phyloP scores from a whole-genome alignment of 306 rosid genomes.

The Abrus pulchellus region DNA sequence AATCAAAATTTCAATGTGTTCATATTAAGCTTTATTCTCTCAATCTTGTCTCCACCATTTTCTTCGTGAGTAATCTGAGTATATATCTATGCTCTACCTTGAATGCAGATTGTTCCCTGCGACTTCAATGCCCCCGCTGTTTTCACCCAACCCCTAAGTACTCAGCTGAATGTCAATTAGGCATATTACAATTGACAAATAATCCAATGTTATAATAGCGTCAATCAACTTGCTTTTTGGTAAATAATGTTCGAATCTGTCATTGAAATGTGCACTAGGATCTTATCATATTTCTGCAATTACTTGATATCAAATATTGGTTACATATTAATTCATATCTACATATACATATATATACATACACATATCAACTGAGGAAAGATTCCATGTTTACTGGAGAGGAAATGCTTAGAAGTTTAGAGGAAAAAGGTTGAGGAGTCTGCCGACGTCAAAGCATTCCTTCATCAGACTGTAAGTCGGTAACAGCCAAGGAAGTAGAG shows the following conservation, averaged over 20 bases:
- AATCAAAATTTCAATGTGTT: no score
- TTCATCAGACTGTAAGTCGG: constrained; percentile 63
- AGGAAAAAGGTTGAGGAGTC: constrained; percentile 67
- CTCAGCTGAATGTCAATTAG: neutral
- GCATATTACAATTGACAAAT: neutral
- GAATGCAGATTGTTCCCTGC: no score
- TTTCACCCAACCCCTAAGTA: no score
- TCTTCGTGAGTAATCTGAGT: no score
- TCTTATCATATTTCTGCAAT: no score
- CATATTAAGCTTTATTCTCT: no score
- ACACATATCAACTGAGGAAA: neutral
- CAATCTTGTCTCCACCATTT: no score
- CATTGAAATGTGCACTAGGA: no score
- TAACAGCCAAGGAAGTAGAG: constrained; percentile 79
- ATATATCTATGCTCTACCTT: no score
- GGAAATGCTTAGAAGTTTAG: neutral
- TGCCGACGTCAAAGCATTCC: constrained; percentile 46
- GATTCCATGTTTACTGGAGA: neutral
- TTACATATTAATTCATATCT: no score
- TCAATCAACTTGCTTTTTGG: neutral
- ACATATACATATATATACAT: neutral
- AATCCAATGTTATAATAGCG: neutral
- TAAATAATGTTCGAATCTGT: neutral
- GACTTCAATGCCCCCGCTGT: no score
- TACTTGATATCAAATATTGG: no score